A percentile compares a stretch with the other conserved stretches of the same genome.
phyloP scores from a whole-genome alignment of 768 basidiomycete genomes.

The Suillus variegatus region DNA sequence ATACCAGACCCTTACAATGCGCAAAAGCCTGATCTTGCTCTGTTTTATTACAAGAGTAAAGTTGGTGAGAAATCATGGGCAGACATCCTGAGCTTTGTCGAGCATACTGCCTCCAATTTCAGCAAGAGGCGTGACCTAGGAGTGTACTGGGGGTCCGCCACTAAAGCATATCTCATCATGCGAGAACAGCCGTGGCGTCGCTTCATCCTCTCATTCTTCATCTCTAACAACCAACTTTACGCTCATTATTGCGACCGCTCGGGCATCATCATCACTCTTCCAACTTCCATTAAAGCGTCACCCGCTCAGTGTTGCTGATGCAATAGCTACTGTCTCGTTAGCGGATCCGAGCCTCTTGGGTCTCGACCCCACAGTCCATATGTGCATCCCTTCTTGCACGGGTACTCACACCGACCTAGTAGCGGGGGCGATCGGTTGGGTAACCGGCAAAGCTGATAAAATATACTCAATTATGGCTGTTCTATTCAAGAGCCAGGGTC shows the following conservation, averaged over 20 bases:
- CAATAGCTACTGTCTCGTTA: background rate
- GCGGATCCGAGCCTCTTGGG: background rate
- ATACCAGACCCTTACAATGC: background rate
- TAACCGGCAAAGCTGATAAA: background rate
- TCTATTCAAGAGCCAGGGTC: background rate
- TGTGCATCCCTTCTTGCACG: background rate
- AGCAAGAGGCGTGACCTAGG: background rate
- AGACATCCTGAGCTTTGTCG: background rate
- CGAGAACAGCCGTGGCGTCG: background rate
- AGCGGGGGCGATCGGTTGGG: background rate
- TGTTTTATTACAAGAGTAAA: background rate
- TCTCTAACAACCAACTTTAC: background rate
- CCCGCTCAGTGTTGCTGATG: background rate
- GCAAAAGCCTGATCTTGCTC: background rate
- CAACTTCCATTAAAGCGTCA: background rate
- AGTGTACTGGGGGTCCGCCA: background rate
- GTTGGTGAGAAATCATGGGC: background rate
- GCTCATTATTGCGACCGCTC: background rate
- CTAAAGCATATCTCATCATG: background rate
- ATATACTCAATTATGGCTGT: background rate
- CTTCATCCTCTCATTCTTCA: background rate
- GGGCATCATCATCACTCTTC: background rate
- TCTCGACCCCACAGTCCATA: background rate
- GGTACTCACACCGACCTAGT: background rate
- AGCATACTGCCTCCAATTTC: background rate